These are phyloP conservation scores for Fusarium buxicola DNA, from an alignment of 2,329 filamentous ascomycete species.

Conservation along the genomic window DNA sequence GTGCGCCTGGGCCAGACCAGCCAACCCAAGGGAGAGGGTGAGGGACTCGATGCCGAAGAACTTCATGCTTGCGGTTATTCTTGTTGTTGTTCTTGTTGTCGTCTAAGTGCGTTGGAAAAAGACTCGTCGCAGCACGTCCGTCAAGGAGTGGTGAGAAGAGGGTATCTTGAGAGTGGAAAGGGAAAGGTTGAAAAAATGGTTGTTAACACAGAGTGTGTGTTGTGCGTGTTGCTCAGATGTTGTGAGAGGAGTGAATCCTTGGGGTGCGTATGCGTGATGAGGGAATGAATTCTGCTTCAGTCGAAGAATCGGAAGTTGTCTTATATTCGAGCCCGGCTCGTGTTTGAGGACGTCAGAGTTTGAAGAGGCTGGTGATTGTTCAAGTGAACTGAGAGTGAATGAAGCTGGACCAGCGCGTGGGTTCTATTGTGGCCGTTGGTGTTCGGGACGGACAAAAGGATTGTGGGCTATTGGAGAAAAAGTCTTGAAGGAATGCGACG, in stretches of 20 bases:
- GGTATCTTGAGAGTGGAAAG: slow-evolving; percentile 25
- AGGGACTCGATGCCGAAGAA: slow-evolving; percentile 48
- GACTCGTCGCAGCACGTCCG: slow-evolving; percentile 23
- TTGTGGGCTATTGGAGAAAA: slow-evolving; percentile 33
- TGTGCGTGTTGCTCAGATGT: slow-evolving; percentile 19
- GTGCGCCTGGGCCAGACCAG: slow-evolving; percentile 62
- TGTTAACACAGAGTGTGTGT: slow-evolving; percentile 10
- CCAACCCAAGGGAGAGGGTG: slow-evolving; percentile 56
- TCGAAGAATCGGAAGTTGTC: slow-evolving; percentile 25
- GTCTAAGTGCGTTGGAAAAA: slow-evolving; percentile 1
- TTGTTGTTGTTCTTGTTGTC: slow-evolving; percentile 26
- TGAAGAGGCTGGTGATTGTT: slow-evolving; percentile 23
- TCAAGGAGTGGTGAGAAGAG: slow-evolving; percentile 16
- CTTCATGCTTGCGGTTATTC: slow-evolving; percentile 55
- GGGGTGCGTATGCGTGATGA: slow-evolving; percentile 4
- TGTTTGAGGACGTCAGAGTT: slow-evolving; percentile 12
- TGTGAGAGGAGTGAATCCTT: slow-evolving; percentile 21
- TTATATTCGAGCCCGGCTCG: slow-evolving; percentile 30
- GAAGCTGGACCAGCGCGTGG: slow-evolving; percentile 15
- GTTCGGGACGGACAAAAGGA: slow-evolving; percentile 35
- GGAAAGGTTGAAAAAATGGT: slow-evolving; percentile 6
- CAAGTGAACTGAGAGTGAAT: slow-evolving; percentile 37
- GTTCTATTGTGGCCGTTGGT: slow-evolving; percentile 32
- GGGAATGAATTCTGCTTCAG: slow-evolving; percentile 20
- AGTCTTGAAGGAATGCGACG: slow-evolving; percentile 30